These are phyloP conservation scores for Backusella circina DNA, from an alignment of 192 early-diverging fungal species.

Conservation along the genomic window DNA sequence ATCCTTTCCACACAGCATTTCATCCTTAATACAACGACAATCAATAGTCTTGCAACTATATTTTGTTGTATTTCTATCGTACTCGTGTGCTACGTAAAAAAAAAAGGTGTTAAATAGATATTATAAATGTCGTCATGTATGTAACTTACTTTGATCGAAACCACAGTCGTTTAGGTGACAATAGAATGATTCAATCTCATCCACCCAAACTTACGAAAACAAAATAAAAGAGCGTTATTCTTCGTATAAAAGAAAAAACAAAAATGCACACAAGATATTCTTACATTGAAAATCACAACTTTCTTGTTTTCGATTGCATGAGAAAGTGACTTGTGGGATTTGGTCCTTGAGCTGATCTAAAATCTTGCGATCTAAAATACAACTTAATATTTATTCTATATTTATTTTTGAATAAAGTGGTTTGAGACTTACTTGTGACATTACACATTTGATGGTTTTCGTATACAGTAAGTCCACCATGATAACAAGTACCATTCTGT, in stretches of 20 bases:
- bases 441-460: conserved; percentile 72
- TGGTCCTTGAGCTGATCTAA: conserved; percentile 54
- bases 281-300: conserved; percentile 75
- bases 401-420: too few relatives aligned
- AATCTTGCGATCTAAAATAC: conserved; percentile 48
- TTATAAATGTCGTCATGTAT: background rate
- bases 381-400: too few relatives aligned
- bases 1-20: conserved; percentile 82
- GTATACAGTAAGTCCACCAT: conserved; percentile 63
- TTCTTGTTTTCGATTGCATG: conserved; percentile 53
- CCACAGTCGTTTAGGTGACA: conserved; percentile 78
- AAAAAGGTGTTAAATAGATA: background rate
- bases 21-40: conserved; percentile 75
- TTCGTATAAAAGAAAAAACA: background rate
- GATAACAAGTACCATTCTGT: conserved; percentile 73
- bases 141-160: conserved; percentile 52
- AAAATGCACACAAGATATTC: background rate
- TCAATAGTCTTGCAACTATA: conserved; percentile 73
- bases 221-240: background rate
- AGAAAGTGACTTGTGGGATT: conserved; percentile 76
- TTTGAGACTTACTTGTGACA: conserved; percentile 55
- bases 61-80: conserved; percentile 52
- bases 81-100: conserved; percentile 16
- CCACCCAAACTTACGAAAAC: conserved; percentile 69
- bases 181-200: conserved; percentile 85